These are phyloP conservation scores for Aspergillus sp. DNA, from an alignment of 2,329 filamentous ascomycete species.

Conservation along the genomic window DNA sequence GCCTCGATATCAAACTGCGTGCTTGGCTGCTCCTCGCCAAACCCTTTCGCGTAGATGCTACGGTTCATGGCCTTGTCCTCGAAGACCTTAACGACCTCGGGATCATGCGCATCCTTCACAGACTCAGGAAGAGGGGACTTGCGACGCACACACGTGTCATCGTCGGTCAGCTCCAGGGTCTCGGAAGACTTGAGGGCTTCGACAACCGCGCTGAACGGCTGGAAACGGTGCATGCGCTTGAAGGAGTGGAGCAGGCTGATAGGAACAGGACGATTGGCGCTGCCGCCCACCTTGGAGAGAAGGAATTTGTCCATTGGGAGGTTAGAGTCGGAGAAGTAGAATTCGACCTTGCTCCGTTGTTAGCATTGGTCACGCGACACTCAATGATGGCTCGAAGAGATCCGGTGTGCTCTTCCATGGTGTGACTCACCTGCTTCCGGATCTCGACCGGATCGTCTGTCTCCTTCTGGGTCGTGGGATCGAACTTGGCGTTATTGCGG, in stretches of 20 bases:
- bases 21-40: constrained; percentile 70
- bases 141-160: constrained; percentile 64
- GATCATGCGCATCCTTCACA: constrained; percentile 46
- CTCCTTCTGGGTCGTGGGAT: constrained; percentile 57
- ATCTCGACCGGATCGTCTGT: constrained; percentile 72
- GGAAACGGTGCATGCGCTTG: constrained; percentile 93
- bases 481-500: constrained; percentile 58
- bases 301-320: constrained; percentile 82
- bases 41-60: constrained; percentile 89
- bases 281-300: constrained; percentile 65
- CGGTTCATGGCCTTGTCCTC: constrained; percentile 59
- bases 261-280: constrained; percentile 62
- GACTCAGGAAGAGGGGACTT: constrained; percentile 57
- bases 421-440: constrained; percentile 60
- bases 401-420: neutral
- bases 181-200: constrained; percentile 71
- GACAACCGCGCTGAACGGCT: constrained; percentile 75
- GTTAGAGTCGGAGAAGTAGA: constrained; percentile 91
- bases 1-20: constrained; percentile 91
- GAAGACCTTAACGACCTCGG: constrained; percentile 45
- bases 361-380: constrained; percentile 27
- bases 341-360: constrained; percentile 56
- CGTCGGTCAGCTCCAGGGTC: constrained; percentile 62
- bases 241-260: constrained; percentile 73
- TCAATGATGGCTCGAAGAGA: neutral